Conservation (phyloP, 495 filamentous ascomycete species). For the Astrocystis sublimbata region DNA sequence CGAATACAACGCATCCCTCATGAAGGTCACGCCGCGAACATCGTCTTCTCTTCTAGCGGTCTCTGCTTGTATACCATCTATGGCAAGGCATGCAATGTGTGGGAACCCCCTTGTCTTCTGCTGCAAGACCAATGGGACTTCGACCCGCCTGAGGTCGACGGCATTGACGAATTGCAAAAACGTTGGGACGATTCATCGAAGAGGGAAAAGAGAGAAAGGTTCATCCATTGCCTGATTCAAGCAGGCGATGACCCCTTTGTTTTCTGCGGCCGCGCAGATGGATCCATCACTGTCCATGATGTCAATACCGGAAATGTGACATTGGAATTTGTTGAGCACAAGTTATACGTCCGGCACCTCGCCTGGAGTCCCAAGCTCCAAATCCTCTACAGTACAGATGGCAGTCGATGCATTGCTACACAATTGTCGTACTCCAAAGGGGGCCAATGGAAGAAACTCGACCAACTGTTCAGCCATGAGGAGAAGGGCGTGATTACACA, state of each 20-base stretch:
- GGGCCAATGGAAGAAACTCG: neutral
- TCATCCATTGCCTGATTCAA: constrained; percentile 21
- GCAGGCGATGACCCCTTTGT: constrained; percentile 19
- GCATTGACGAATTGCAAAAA: constrained; percentile 15
- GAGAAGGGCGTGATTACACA: neutral
- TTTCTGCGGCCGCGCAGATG: constrained; percentile 28
- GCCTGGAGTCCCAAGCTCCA: constrained; percentile 25
- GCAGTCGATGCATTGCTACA: constrained; percentile 25
- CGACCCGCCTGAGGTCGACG: constrained; percentile 26
- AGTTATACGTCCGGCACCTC: constrained; percentile 24
- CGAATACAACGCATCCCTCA: constrained; percentile 25
- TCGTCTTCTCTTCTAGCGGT: constrained; percentile 25
- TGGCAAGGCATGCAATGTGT: constrained; percentile 24
- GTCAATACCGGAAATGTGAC: constrained; percentile 13
- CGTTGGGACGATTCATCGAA: neutral
- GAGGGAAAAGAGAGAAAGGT: neutral
- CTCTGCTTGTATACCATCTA: constrained; percentile 25
- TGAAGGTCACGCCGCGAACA: constrained; percentile 22
- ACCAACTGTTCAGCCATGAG: neutral
- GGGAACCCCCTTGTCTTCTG: constrained; percentile 27
- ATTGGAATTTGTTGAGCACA: constrained; percentile 19
- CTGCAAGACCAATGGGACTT: constrained; percentile 25
- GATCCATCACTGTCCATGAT: constrained; percentile 26
- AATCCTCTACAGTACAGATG: constrained; percentile 26
- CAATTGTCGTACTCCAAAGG: neutral